Evolutionary conservation across 148 eudicot species (phyloP).

Genomic region (Talinum fruticosum): DNA sequence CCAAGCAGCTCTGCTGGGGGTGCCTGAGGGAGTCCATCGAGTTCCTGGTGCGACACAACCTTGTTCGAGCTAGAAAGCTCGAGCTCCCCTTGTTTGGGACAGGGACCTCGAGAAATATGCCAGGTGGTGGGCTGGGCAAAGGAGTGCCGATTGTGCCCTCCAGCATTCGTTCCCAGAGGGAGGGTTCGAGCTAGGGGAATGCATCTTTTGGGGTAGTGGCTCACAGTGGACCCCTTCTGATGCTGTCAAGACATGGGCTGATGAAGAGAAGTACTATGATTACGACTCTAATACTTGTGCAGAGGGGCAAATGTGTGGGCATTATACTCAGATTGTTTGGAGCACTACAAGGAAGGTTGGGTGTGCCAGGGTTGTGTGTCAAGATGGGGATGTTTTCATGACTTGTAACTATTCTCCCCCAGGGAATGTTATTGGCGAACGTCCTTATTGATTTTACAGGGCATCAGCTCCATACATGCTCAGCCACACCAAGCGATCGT

Average conservation of each 20-base stretch:
- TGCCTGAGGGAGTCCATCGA: constrained; percentile 56
- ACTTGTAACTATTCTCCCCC: constrained; percentile 80
- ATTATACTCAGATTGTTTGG: constrained; percentile 89
- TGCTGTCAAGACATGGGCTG: constrained; percentile 65
- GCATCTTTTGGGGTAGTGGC: constrained; percentile 75
- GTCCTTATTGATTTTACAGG: constrained; percentile 50
- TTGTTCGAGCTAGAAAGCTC: constrained; percentile 59
- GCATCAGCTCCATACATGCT: too few relatives aligned
- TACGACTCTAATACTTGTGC: constrained; percentile 56
- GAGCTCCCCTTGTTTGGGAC: constrained; percentile 70
- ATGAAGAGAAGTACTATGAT: constrained; percentile 65
- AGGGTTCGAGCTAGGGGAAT: constrained; percentile 67
- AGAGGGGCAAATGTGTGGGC: constrained; percentile 61
- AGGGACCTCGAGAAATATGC: constrained; percentile 56
- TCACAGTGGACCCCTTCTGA: constrained; percentile 52
- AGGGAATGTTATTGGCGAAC: constrained; percentile 65
- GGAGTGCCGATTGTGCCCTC: constrained; percentile 47
- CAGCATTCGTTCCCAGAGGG: constrained; percentile 71
- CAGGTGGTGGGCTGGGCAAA: constrained; percentile 64
- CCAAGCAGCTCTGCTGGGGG: constrained; percentile 65
- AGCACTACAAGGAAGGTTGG: constrained; percentile 55
- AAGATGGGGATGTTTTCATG: constrained; percentile 76
- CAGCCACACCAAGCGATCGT: neutral
- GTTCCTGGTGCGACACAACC: constrained; percentile 58
- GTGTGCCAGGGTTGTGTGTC: constrained; percentile 73